Conservation (phyloP, 2,329 filamentous ascomycete genomes). For the Cordyceps farinosa region DNA sequence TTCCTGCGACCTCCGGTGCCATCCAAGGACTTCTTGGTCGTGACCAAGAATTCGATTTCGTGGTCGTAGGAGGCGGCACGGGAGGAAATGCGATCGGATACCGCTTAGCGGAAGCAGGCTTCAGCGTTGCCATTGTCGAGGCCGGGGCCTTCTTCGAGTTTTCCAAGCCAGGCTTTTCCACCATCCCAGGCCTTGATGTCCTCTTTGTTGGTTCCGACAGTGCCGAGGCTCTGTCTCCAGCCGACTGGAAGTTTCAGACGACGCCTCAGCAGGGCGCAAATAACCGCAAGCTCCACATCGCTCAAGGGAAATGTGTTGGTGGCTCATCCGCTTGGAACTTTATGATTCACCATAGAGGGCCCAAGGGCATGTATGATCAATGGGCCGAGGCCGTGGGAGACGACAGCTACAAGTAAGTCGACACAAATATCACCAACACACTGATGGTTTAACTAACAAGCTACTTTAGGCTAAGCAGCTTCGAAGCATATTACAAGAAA, state of each 20-base stretch:
- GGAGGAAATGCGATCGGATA: constrained; percentile 29
- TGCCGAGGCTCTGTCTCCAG: constrained; percentile 22
- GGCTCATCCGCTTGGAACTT: constrained; percentile 37
- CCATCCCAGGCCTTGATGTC: constrained; percentile 25
- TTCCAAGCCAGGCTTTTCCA: constrained; percentile 27
- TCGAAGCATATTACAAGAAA: constrained; percentile 29
- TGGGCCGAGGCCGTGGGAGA: constrained; percentile 30
- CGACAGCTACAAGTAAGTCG: constrained; percentile 28
- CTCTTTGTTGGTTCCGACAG: constrained; percentile 23
- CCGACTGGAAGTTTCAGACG: constrained; percentile 31
- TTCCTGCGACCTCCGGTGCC: not conserved
- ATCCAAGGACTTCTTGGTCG: not conserved
- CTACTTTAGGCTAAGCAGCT: not conserved
- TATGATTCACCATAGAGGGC: constrained; percentile 33
- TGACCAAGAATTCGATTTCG: constrained; percentile 20
- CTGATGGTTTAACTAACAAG: not conserved
- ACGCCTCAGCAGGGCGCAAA: constrained; percentile 24
- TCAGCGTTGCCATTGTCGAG: constrained; percentile 28
- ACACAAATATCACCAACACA: not conserved
- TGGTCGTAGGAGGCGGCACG: constrained; percentile 31
- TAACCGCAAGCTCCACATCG: constrained; percentile 33
- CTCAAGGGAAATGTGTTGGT: constrained; percentile 36
- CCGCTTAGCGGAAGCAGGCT: constrained; percentile 25
- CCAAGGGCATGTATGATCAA: constrained; percentile 28
- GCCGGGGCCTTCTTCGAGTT: constrained; percentile 32